phyloP scores from a whole-genome alignment of 768 basidiomycete genomes.

The Hysterangium stoloniferum region DNA sequence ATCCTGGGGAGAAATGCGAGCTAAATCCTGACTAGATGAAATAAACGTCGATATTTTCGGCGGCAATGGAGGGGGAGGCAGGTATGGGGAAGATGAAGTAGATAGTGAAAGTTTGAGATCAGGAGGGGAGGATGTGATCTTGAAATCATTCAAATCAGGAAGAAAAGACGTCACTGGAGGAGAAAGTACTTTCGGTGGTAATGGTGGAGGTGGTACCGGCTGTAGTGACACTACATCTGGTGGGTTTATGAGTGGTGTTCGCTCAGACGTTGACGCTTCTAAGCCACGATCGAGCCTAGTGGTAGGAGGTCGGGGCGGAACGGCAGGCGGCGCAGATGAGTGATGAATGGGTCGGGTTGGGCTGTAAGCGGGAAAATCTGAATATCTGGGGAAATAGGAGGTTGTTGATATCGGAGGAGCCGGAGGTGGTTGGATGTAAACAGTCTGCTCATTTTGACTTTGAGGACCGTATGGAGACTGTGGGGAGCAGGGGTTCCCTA shows the following conservation, averaged over 20 bases:
- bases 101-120: too few species aligned
- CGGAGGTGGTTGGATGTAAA: neutral
- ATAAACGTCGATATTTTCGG: too few species aligned
- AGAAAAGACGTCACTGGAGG: neutral
- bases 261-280: neutral
- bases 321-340: neutral
- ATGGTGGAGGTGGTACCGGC: neutral
- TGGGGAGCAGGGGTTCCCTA: neutral
- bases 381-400: neutral
- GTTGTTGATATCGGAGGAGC: neutral
- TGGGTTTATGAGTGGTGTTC: neutral
- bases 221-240: neutral
- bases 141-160: neutral
- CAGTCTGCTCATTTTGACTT: neutral
- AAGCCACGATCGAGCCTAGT: neutral
- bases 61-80: too few species aligned
- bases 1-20: too few species aligned
- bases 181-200: neutral
- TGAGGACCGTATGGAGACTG: neutral
- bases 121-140: neutral
- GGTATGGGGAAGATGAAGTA: too few species aligned
- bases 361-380: neutral
- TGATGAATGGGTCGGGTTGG: neutral
- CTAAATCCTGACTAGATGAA: too few species aligned
- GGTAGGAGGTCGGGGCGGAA: slow-evolving; percentile 1